Conservation (phyloP, 2,329 filamentous ascomycete genomes). For the Apiospora saccharicola region DNA sequence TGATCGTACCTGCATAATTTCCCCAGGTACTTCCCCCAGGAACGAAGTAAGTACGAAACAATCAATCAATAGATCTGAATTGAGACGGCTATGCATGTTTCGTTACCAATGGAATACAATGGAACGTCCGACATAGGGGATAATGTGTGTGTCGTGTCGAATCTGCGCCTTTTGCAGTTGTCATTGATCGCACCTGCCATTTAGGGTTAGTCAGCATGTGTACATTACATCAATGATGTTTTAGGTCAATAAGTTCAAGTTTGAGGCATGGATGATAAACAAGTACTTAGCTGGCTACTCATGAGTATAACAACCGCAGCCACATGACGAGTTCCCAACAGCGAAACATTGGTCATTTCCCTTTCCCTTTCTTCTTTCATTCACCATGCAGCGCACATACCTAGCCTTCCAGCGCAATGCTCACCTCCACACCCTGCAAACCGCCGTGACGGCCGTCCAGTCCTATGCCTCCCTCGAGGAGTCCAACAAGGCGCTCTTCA, state of each 20-base stretch:
- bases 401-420: conserved; percentile 49
- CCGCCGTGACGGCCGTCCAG: conserved; percentile 53
- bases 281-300: too few relatives aligned
- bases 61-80: not conserved
- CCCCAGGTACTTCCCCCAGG: not conserved
- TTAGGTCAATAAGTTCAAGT: too few relatives aligned
- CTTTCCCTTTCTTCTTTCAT: not conserved
- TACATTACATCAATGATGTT: not conserved
- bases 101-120: not conserved
- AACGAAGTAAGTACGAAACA: not conserved
- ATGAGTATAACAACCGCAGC: not conserved
- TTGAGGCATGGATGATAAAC: too few relatives aligned
- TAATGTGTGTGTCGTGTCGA: not conserved
- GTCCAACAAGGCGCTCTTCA: conserved; percentile 64
- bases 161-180: not conserved
- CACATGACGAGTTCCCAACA: not conserved
- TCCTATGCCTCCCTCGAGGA: conserved; percentile 59
- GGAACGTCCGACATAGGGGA: not conserved
- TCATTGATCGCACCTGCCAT: conserved; percentile 4
- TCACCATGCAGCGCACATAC: conserved; percentile 46
- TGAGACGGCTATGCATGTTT: not conserved
- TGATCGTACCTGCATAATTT: not conserved
- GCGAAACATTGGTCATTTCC: not conserved
- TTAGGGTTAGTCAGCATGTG: not conserved
- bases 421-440: conserved; percentile 40